Base-by-base conservation (phyloP, 2,329 filamentous ascomycete genomes). In the Nemania abortiva region DNA sequence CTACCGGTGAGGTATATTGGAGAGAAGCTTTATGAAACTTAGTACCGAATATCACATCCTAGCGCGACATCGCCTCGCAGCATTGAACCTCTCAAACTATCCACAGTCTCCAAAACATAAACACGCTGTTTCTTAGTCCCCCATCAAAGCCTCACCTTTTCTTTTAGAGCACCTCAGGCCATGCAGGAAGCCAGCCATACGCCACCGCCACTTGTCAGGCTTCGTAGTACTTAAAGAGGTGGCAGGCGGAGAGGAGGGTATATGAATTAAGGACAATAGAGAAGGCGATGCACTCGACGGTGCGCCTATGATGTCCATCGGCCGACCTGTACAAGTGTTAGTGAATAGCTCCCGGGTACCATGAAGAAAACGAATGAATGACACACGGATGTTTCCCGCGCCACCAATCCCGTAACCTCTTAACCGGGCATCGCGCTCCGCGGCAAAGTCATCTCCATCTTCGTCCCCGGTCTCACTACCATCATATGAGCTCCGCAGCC, bases 381-480 rank as follows among this genome's bases (percentile, higher is more conserved):
- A 27, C 66, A 10, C 55, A 69, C 66, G 66, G 3, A 69, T 69
- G 45, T 69, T 69, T 20, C 66, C 66, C 1, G 63, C 66, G 7
- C 66, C 66, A 15, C 66, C 66, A 24, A 69, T 69, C 6, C 66
- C 66, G 59, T 69, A 69, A 18, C 58, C 66, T 47, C 63, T 63
- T 2, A 69, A 59, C n/a, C 66, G 63, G 4, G 52, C 47, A 31
- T 69, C 66, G 27, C 39, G 31, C 39, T 60, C 49, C 10, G 31
- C 54, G 9, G 34, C 29, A 42, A 50, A 22, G 10, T 22, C 34
- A 10, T 53, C 42, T 1, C 54, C 63, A 9, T 54, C 60, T 18
- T 50, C 57, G 10, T 53, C 56, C 27, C 52, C 57, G 6, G 6
- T 18, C 5, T 62, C 62, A 37, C 57, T 61, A 18, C 37, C 47